These are phyloP conservation scores for Pezicula carpinea DNA, from an alignment of 2,329 filamentous ascomycete species.

Conservation along the genomic window DNA sequence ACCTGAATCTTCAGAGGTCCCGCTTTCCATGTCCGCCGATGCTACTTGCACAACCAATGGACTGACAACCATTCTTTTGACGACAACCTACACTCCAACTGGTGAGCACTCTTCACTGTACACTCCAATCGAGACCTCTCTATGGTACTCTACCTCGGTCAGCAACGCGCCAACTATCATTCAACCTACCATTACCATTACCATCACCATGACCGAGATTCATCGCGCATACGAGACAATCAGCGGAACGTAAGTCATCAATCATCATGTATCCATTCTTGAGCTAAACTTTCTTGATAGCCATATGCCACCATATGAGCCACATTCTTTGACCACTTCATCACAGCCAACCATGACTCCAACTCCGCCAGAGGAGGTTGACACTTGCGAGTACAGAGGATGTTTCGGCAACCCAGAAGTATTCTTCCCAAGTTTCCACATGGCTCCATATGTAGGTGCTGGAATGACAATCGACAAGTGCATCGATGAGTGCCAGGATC, in stretches of 20 bases:
- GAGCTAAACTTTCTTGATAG: background rate
- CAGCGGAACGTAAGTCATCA: background rate
- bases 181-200: background rate
- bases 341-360: background rate
- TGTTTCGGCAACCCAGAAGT: background rate
- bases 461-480: background rate
- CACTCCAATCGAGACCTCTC: constrained; percentile 1
- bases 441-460: background rate
- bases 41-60: constrained; percentile 6
- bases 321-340: background rate
- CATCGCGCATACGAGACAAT: background rate
- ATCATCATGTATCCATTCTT: too few relatives aligned
- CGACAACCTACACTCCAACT: constrained; percentile 1
- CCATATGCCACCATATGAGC: background rate
- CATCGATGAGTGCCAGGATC: background rate
- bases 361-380: background rate
- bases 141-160: constrained; percentile 6
- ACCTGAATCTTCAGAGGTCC: background rate
- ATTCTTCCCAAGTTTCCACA: background rate
- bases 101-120: background rate
- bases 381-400: background rate
- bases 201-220: background rate
- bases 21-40: background rate
- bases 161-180: constrained; percentile 3
- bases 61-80: constrained; percentile 3